phyloP scores from a whole-genome alignment of 805 yeast species.

The Metschnikowia kunwiensis region DNA sequence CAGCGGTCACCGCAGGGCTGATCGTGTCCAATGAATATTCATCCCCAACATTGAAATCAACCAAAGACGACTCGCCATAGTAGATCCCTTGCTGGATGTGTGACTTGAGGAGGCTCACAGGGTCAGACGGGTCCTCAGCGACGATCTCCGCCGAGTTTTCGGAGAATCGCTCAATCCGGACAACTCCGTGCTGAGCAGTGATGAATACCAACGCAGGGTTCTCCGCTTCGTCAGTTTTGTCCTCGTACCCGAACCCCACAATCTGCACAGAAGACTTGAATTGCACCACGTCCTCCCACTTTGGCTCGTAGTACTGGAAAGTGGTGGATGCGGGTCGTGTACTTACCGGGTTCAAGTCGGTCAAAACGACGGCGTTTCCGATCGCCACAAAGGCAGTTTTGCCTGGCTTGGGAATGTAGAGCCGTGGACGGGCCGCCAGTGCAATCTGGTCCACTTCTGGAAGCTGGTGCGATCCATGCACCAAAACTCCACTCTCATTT shows the following conservation, averaged over 20 bases:
- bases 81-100: slow-evolving; percentile 85
- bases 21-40: slow-evolving; percentile 24
- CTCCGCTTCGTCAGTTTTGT: slow-evolving; percentile 25
- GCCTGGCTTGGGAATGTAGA: slow-evolving; percentile 57
- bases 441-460: slow-evolving; percentile 32
- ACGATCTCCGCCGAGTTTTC: slow-evolving; percentile 13
- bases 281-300: slow-evolving; percentile 80
- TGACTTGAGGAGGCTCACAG: slow-evolving; percentile 50
- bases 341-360: slow-evolving; percentile 51
- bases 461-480: slow-evolving; percentile 64
- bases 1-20: slow-evolving; percentile 40
- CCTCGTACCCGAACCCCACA: slow-evolving; percentile 59
- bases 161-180: slow-evolving; percentile 52
- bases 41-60: slow-evolving; percentile 46
- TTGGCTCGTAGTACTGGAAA: slow-evolving; percentile 35
- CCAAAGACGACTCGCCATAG: slow-evolving; percentile 47
- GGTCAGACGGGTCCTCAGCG: slow-evolving; percentile 21
- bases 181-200: slow-evolving; percentile 57
- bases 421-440: slow-evolving; percentile 35
- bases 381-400: slow-evolving; percentile 59
- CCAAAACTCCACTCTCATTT: slow-evolving; percentile 48
- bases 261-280: slow-evolving; percentile 53
- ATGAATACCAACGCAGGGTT: slow-evolving; percentile 47
- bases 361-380: slow-evolving; percentile 58
- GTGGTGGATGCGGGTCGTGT: slow-evolving; percentile 20